These are phyloP conservation scores for Lipomyces kockii DNA, from an alignment of 805 yeast genomes.

Conservation along the genomic window DNA sequence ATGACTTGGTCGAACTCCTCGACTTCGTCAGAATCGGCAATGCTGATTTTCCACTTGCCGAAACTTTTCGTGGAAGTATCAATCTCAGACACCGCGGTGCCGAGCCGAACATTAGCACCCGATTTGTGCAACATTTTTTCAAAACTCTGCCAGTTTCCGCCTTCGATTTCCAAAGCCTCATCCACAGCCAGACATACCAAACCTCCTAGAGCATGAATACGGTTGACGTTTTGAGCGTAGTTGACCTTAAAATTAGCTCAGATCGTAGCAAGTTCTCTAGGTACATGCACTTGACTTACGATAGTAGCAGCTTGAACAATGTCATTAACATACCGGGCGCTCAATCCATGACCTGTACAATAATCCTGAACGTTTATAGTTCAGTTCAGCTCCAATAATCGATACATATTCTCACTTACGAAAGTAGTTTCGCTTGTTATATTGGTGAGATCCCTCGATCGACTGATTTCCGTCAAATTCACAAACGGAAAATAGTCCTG, in stretches of 20 bases:
- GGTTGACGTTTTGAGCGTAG: slow-evolving; percentile 50
- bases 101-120: slow-evolving; percentile 44
- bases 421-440: slow-evolving; percentile 41
- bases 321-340: slow-evolving; percentile 42
- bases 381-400: too few species aligned
- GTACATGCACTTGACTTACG: slow-evolving; percentile 29
- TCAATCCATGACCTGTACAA: slow-evolving; percentile 16
- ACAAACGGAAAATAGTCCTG: slow-evolving; percentile 48
- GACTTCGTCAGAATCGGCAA: slow-evolving; percentile 5
- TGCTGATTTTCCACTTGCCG: slow-evolving; percentile 30
- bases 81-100: slow-evolving; percentile 44
- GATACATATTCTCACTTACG: background rate
- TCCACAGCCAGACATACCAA: slow-evolving; percentile 50
- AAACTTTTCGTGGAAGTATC: slow-evolving; percentile 14
- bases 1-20: slow-evolving; percentile 51
- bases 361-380: slow-evolving; percentile 7
- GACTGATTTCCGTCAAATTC: slow-evolving; percentile 39
- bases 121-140: slow-evolving; percentile 48
- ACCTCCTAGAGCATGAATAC: slow-evolving; percentile 53
- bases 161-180: slow-evolving; percentile 47
- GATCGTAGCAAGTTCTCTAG: too few species aligned
- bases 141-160: slow-evolving; percentile 55
- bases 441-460: slow-evolving; percentile 41
- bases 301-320: slow-evolving; percentile 51
- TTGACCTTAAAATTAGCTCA: slow-evolving; percentile 40